Evolutionary conservation across 2,329 filamentous ascomycete species (phyloP).

Genomic region (Claviceps capensis): DNA sequence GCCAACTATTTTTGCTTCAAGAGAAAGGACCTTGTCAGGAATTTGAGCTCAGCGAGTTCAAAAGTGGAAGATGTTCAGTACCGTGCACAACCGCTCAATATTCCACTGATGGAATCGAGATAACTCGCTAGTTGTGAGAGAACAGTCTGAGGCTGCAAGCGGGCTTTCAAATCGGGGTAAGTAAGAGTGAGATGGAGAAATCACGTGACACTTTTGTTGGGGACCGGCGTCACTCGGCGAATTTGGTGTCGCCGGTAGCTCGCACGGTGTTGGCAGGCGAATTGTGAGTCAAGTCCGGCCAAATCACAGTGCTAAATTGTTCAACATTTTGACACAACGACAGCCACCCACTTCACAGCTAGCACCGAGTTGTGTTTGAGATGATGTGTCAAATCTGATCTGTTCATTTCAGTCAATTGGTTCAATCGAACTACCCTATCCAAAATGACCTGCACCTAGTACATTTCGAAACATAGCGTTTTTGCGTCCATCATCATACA

Average conservation of each 20-base stretch:
- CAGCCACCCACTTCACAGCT: background rate
- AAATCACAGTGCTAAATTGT: no score
- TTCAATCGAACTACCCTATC: background rate
- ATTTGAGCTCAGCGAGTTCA: background rate
- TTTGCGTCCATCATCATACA: slow-evolving; percentile 1
- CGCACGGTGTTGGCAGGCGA: no score
- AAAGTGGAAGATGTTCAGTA: background rate
- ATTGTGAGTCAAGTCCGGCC: no score
- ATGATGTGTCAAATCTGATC: background rate
- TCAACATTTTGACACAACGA: no score
- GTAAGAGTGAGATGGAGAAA: background rate
- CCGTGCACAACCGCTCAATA: background rate
- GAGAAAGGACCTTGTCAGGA: background rate
- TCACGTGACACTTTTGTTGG: background rate
- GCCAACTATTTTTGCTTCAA: background rate
- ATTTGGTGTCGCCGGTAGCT: no score
- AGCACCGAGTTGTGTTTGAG: background rate
- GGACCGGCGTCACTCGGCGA: background rate
- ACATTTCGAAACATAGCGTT: background rate
- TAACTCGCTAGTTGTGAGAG: background rate
- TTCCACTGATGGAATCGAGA: background rate
- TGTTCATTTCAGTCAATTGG: no score
- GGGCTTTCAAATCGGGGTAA: background rate
- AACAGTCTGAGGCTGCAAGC: background rate
- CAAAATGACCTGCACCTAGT: background rate